phyloP scores from a whole-genome alignment of 2,329 filamentous ascomycete genomes.

The Curvularia eragrostidis region DNA sequence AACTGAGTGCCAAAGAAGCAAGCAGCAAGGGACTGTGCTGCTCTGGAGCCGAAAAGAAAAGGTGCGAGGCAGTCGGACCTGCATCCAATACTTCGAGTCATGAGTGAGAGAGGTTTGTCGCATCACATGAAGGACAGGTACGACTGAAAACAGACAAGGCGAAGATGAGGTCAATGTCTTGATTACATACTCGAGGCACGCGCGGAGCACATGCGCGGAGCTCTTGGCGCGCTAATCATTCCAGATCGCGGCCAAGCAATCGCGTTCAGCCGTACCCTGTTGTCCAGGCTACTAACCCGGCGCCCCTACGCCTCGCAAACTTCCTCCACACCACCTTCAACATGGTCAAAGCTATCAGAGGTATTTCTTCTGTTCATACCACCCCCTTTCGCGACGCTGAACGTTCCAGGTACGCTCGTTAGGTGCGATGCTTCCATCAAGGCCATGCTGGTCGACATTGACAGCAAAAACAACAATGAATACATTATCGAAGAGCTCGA shows the following conservation, averaged over 20 bases:
- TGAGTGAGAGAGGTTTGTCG: background rate
- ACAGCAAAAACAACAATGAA: constrained; percentile 69
- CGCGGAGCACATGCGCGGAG: constrained; percentile 4
- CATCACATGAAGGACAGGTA: background rate
- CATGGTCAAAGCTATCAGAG: constrained; percentile 66
- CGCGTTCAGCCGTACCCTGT: constrained; percentile 32
- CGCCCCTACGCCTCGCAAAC: constrained; percentile 13
- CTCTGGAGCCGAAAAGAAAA: background rate
- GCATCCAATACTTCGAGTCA: background rate
- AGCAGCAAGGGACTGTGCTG: constrained; percentile 2
- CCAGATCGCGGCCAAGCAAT: constrained; percentile 26
- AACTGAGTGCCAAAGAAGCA: constrained; percentile 3
- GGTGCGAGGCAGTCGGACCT: background rate
- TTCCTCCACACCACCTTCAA: constrained; percentile 24
- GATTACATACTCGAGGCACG: background rate
- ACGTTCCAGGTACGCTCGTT: constrained; percentile 69
- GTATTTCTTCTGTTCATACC: constrained; percentile 40
- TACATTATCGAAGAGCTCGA: constrained; percentile 83
- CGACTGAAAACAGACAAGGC: background rate
- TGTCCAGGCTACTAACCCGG: constrained; percentile 23
- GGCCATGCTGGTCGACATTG: constrained; percentile 80
- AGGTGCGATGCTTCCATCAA: constrained; percentile 88
- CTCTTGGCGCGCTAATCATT: constrained; percentile 5
- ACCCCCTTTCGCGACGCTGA: constrained; percentile 9
- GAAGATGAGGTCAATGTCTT: background rate